Evolutionary conservation across 2,329 filamentous ascomycete genomes (phyloP).

Genomic region (Diplodia scrobiculata): DNA sequence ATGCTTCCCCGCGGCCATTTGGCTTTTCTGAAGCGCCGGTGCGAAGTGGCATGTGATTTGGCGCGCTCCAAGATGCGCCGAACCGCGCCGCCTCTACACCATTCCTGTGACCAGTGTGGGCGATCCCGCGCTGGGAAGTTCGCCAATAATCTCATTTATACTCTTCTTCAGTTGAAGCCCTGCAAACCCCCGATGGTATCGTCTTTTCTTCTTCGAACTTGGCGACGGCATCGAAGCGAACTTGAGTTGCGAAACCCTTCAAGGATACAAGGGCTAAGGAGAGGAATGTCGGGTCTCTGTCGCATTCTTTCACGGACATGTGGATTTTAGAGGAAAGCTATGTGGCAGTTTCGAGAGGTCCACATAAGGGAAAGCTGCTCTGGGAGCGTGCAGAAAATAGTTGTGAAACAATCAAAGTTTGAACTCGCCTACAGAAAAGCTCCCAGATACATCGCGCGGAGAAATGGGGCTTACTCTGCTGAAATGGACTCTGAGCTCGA

Average conservation of each 20-base stretch:
- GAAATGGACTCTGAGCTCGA: background rate
- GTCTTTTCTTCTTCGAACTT: background rate
- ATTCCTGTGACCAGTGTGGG: background rate
- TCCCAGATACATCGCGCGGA: background rate
- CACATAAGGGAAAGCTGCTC: background rate
- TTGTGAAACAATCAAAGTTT: background rate
- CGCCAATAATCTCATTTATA: background rate
- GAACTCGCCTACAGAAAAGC: background rate
- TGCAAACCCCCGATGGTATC: background rate
- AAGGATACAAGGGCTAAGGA: background rate
- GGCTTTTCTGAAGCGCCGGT: background rate
- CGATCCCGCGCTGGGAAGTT: background rate
- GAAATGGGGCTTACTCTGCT: background rate
- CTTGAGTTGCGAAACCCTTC: background rate
- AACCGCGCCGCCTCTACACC: background rate
- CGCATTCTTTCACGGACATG: background rate
- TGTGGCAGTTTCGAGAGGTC: background rate
- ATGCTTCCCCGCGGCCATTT: background rate
- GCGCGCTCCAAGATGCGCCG: background rate
- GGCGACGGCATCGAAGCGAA: too few species aligned
- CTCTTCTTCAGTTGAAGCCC: too few species aligned
- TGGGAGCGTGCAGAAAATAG: background rate
- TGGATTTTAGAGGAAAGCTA: too few species aligned
- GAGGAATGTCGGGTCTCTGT: background rate
- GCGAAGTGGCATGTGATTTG: background rate